phyloP scores from a whole-genome alignment of 495 filamentous ascomycete species.

The Penicillium canariense region DNA sequence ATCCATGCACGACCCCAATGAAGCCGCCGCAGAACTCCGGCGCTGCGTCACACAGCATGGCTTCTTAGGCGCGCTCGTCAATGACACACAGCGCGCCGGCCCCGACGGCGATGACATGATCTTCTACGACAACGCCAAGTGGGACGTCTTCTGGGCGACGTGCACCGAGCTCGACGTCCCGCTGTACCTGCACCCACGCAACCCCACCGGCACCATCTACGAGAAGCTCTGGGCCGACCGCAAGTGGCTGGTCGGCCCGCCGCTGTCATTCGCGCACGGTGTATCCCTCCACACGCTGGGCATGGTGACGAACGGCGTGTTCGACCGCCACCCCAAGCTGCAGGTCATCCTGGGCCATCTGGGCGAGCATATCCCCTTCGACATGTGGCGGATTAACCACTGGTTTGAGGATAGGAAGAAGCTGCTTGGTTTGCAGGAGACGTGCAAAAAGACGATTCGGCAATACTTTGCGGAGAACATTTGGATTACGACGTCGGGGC shows the following conservation, averaged over 20 bases:
- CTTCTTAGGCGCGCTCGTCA: constrained; percentile 59
- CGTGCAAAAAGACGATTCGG: constrained; percentile 51
- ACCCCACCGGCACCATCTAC: constrained; percentile 47
- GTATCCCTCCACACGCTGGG: constrained; percentile 51
- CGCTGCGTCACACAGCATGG: constrained; percentile 55
- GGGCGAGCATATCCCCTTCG: constrained; percentile 64
- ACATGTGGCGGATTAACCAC: constrained; percentile 60
- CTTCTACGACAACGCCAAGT: constrained; percentile 57
- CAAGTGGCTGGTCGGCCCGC: constrained; percentile 47
- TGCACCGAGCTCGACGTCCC: constrained; percentile 59
- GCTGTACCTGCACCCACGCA: constrained; percentile 60
- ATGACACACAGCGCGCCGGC: constrained; percentile 54
- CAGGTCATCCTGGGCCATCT: constrained; percentile 67
- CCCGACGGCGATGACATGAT: constrained; percentile 52
- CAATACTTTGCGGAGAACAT: constrained; percentile 61
- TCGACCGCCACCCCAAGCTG: constrained; percentile 50
- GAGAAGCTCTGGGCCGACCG: constrained; percentile 50
- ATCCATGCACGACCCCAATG: constrained; percentile 53
- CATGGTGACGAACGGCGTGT: constrained; percentile 53
- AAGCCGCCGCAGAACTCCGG: constrained; percentile 54
- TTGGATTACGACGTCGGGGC: constrained; percentile 63
- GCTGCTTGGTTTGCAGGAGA: constrained; percentile 39
- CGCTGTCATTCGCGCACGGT: constrained; percentile 48
- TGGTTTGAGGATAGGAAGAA: constrained; percentile 54
- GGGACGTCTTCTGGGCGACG: constrained; percentile 57